Percentiles rank a stretch among this genome's conserved stretches.
Evolutionary conservation across 2,329 filamentous ascomycete genomes (phyloP).

Genomic region (Pseudogymnoascus verrucosus): DNA sequence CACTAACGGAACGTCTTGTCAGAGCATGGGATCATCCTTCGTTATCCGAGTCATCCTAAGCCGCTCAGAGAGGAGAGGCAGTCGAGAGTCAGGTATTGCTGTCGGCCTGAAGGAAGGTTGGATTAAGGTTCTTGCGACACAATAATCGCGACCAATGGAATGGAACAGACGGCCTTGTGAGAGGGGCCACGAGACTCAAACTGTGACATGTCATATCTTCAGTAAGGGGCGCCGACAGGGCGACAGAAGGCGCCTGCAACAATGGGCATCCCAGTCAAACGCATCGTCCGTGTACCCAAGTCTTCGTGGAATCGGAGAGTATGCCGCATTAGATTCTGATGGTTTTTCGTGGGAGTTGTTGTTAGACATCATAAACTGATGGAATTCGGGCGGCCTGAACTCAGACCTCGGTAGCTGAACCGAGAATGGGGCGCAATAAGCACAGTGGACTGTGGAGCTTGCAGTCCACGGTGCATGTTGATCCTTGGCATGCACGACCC

Average conservation of each 20-base stretch:
- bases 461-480: neutral
- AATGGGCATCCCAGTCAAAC: neutral
- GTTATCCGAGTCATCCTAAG: neutral
- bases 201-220: neutral
- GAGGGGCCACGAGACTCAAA: constrained; percentile 5
- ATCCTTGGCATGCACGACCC: neutral
- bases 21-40: neutral
- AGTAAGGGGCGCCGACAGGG: neutral
- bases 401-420: constrained; percentile 1
- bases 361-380: neutral
- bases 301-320: neutral
- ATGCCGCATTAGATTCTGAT: neutral
- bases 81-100: neutral
- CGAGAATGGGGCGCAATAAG: constrained; percentile 1
- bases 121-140: constrained; percentile 1
- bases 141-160: neutral
- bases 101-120: constrained; percentile 1
- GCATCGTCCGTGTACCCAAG: neutral
- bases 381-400: neutral
- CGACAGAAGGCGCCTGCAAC: neutral
- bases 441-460: neutral
- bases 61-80: neutral
- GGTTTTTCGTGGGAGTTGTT: neutral
- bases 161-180: neutral
- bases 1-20: neutral